Conservation (phyloP, 768 basidiomycete genomes). For the Suillus discolor region DNA sequence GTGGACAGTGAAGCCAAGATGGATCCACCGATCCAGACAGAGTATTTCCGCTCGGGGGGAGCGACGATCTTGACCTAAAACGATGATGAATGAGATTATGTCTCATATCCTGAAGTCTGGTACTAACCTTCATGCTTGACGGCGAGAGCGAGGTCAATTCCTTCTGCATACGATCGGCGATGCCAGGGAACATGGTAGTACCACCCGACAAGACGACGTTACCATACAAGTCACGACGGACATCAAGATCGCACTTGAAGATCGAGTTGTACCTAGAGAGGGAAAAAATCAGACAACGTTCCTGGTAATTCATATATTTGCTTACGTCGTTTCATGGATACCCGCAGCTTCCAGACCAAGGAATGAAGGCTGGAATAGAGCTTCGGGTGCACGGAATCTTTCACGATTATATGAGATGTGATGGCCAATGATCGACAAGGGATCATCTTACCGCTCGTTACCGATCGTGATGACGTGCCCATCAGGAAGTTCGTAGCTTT, state of each 20-base stretch:
- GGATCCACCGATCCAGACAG: slow-evolving; percentile 92
- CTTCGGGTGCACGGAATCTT: slow-evolving; percentile 59
- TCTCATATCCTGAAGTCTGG: background rate
- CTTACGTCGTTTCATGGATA: slow-evolving; percentile 71
- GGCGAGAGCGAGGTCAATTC: slow-evolving; percentile 81
- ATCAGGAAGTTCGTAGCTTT: slow-evolving; percentile 90
- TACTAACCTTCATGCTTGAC: slow-evolving; percentile 79
- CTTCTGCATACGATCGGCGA: slow-evolving; percentile 95
- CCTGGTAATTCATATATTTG: background rate
- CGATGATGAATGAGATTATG: slow-evolving; percentile 7
- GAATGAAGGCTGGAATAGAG: slow-evolving; percentile 62
- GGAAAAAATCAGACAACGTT: background rate
- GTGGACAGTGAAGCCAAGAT: slow-evolving; percentile 88
- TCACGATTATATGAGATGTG: background rate
- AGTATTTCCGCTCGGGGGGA: slow-evolving; percentile 93
- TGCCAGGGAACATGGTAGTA: slow-evolving; percentile 96
- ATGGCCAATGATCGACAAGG: background rate
- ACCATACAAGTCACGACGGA: slow-evolving; percentile 38
- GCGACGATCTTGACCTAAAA: slow-evolving; percentile 85
- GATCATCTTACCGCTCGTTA: slow-evolving; percentile 52
- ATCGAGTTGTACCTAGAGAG: slow-evolving; percentile 56
- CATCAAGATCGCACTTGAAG: slow-evolving; percentile 72
- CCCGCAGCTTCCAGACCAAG: slow-evolving; percentile 78
- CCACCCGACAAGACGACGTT: slow-evolving; percentile 66
- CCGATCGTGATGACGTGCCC: slow-evolving; percentile 93